Evolutionary conservation across 106 monocot genomes (phyloP), one percentile per base, ranked within the genome.

Genomic region (Acorus calamus): DNA sequence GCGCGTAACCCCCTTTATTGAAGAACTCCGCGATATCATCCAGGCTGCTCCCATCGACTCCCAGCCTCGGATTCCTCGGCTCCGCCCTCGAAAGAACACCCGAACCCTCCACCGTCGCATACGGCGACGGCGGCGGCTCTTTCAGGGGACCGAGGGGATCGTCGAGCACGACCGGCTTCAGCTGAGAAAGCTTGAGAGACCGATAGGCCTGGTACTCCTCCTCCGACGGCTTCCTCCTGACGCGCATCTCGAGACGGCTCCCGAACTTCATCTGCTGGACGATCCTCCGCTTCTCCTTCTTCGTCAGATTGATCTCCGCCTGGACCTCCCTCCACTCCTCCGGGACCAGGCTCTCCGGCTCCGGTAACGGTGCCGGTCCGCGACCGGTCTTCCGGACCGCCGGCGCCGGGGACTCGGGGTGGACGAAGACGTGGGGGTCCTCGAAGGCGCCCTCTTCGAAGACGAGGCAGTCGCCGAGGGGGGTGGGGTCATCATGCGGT

Each of bases 381-480:
- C 6, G 45, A 50, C 13, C 14, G 45, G 47, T 41, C 42, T 14
- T 4, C 14, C 12, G 49, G 4, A 42, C 56, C 6, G 14, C 4
- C 2, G 45, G 53, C 50, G 41, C 49, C 9, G 56, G 64, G 9
- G 53, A 28, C 28, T 28, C 5, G 44, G 53, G 42, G 8, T 47
- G 10, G 47, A 43, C 58, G 48, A 69, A 60, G 14, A 67, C 60
- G 55, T 70, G 52, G 45, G 49, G 75, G 48, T 67, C 78, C 63
- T 92, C 92, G 77, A 98, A 98, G 14, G 88, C 98, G 53, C 70
- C 92, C 8, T 88, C 85, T 3, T 98, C 98, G 68, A 92, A 98
- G 65, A 98, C 92, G 60, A 98, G 77, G 75, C 92, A 92, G 66
- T 98, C 92, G 1, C 98, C 92, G 59, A 98, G 61, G 45, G 12